phyloP scores from a whole-genome alignment of 768 basidiomycete genomes.

The Dioszegia crocea region DNA sequence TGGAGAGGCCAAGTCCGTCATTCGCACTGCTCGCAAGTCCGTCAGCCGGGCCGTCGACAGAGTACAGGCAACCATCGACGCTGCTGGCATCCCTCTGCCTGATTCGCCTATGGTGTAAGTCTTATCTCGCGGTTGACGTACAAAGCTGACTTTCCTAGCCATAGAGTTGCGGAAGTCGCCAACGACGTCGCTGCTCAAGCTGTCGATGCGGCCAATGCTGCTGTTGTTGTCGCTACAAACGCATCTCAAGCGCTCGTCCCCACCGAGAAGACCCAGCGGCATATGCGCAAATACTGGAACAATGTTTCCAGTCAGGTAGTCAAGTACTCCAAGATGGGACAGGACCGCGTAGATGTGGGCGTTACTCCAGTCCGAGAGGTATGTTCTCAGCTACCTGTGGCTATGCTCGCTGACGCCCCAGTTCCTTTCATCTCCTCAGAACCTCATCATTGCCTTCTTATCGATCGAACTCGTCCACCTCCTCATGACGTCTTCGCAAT shows the following conservation, averaged over 20 bases:
- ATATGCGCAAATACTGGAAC: not conserved
- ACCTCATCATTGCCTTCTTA: conserved; percentile 30
- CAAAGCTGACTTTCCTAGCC: not conserved
- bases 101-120: conserved; percentile 34
- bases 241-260: conserved; percentile 6
- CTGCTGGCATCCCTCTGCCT: conserved; percentile 37
- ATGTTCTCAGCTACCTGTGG: not conserved
- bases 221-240: conserved; percentile 5
- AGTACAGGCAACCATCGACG: conserved; percentile 26
- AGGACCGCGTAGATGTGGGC: conserved; percentile 23
- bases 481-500: conserved; percentile 36
- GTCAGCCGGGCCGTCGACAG: conserved; percentile 34
- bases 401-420: conserved; percentile 13
- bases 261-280: conserved; percentile 6
- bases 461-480: conserved; percentile 37
- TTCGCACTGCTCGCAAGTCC: conserved; percentile 25
- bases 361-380: conserved; percentile 31
- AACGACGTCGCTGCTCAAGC: not conserved
- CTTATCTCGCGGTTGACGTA: not conserved
- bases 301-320: conserved; percentile 12
- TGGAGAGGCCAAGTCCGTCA: conserved; percentile 13
- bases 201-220: conserved; percentile 2
- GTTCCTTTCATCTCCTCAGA: conserved; percentile 34
- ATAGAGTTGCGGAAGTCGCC: conserved; percentile 5
- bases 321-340: conserved; percentile 19